phyloP scores from a whole-genome alignment of 345 rosid genomes.

The Nasturtium officinale region DNA sequence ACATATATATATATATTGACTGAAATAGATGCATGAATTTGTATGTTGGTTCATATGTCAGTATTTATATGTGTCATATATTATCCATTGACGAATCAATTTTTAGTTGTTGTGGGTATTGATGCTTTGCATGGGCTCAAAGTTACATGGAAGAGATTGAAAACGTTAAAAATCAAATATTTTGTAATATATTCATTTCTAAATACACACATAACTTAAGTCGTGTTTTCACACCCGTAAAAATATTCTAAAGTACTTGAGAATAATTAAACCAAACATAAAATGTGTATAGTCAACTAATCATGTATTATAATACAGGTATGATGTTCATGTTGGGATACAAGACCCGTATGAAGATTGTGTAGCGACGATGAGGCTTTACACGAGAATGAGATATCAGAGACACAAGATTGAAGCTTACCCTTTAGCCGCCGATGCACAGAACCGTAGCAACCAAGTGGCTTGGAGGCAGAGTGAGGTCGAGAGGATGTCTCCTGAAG shows the following conservation, averaged over 20 bases:
- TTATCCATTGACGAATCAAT: neutral
- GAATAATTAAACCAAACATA: neutral
- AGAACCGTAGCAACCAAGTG: slow-evolving; percentile 69
- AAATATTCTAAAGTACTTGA: neutral
- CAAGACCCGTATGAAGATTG: slow-evolving; percentile 90
- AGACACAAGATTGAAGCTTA: slow-evolving; percentile 58
- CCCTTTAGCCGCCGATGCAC: slow-evolving; percentile 76
- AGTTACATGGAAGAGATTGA: slow-evolving; percentile 17
- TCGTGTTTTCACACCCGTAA: neutral
- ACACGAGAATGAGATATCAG: slow-evolving; percentile 81
- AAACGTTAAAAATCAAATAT: neutral
- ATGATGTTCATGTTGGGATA: slow-evolving; percentile 73
- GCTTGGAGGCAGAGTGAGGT: slow-evolving; percentile 83
- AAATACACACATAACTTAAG: neutral
- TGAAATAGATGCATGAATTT: slow-evolving; percentile 3
- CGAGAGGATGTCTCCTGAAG: slow-evolving; percentile 80
- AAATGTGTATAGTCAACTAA: slow-evolving; percentile 1
- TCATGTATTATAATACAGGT: slow-evolving; percentile 42
- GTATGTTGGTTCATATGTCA: neutral
- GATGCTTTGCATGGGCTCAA: slow-evolving; percentile 40
- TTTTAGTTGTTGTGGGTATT: slow-evolving; percentile 12
- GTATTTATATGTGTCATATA: neutral
- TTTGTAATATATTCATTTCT: neutral
- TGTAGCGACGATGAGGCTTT: slow-evolving; percentile 89
- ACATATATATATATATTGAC: neutral